These are phyloP conservation scores for Linnemannia schmuckeri DNA, from an alignment of 192 early-diverging fungal genomes.

Conservation along the genomic window DNA sequence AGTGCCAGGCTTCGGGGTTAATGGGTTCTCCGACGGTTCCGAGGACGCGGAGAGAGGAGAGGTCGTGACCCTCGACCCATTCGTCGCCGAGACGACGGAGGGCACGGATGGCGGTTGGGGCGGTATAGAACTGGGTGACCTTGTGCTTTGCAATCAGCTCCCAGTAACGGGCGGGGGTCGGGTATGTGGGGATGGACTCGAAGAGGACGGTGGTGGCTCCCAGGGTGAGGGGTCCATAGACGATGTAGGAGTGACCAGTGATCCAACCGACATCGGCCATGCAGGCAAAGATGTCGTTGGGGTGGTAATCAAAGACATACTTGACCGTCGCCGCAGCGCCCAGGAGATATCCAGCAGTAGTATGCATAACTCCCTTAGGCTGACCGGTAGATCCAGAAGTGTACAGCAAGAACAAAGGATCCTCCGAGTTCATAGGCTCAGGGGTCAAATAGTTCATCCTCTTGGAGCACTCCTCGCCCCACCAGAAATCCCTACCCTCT, in stretches of 20 bases:
- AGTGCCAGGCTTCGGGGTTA: slow-evolving; percentile 97
- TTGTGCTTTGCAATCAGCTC: slow-evolving; percentile 89
- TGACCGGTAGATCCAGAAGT: slow-evolving; percentile 92
- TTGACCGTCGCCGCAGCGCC: slow-evolving; percentile 89
- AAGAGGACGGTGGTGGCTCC: slow-evolving; percentile 95
- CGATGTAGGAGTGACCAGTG: slow-evolving; percentile 90
- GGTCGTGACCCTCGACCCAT: slow-evolving; percentile 80
- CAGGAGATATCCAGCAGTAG: slow-evolving; percentile 94
- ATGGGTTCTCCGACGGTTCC: slow-evolving; percentile 98
- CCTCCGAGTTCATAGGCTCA: slow-evolving; percentile 88
- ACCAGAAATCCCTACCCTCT: slow-evolving; percentile 89
- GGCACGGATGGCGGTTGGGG: slow-evolving; percentile 97
- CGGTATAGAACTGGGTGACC: slow-evolving; percentile 98
- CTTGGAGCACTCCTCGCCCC: slow-evolving; percentile 89
- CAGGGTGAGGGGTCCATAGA: slow-evolving; percentile 90
- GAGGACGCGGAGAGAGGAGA: slow-evolving; percentile 89
- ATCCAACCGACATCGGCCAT: slow-evolving; percentile 97
- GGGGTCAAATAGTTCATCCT: slow-evolving; percentile 91
- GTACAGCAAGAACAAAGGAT: slow-evolving; percentile 96
- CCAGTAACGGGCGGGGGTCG: slow-evolving; percentile 87
- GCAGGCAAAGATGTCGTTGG: slow-evolving; percentile 90
- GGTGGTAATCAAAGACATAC: slow-evolving; percentile 96
- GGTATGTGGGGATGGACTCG: slow-evolving; percentile 95
- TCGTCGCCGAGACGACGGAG: slow-evolving; percentile 88
- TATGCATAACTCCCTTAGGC: slow-evolving; percentile 96